These are phyloP conservation scores for Trichoderma orchidacearum DNA, from an alignment of 495 filamentous ascomycete species.

Conservation along the genomic window DNA sequence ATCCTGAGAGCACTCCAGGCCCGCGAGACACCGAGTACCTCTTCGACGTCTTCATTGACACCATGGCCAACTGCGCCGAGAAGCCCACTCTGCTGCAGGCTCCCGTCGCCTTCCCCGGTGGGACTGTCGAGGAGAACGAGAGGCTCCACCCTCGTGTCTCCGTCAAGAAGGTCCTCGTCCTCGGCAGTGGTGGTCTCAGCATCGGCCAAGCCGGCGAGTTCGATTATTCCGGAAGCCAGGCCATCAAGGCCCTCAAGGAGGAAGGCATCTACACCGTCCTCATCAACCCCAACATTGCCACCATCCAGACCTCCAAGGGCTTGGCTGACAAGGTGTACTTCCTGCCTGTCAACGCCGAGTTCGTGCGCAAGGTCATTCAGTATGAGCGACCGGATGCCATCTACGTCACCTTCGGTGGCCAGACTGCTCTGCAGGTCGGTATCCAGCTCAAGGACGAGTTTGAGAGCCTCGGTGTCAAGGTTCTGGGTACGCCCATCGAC, in stretches of 20 bases:
- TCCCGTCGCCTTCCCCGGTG: conserved; percentile 77
- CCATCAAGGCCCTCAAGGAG: conserved; percentile 93
- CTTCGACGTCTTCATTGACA: conserved; percentile 90
- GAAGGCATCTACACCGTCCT: conserved; percentile 88
- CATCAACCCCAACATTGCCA: conserved; percentile 98
- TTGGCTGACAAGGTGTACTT: conserved; percentile 97
- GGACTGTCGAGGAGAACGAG: conserved; percentile 61
- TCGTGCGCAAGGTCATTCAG: conserved; percentile 92
- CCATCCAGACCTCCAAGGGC: conserved; percentile 96
- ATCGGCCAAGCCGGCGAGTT: conserved; percentile 98
- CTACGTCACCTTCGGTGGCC: conserved; percentile 89
- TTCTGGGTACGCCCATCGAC: conserved; percentile 90
- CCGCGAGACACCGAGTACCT: conserved; percentile 94
- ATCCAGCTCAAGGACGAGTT: conserved; percentile 97
- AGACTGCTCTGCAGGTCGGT: conserved; percentile 88
- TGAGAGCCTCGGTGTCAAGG: conserved; percentile 74
- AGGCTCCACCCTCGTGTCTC: conserved; percentile 59
- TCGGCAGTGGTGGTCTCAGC: conserved; percentile 85
- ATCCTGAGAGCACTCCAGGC: conserved; percentile 91
- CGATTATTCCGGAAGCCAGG: conserved; percentile 91
- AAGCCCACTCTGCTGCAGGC: conserved; percentile 47
- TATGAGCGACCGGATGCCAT: conserved; percentile 90
- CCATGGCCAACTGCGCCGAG: conserved; percentile 51
- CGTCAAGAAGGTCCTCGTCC: conserved; percentile 87
- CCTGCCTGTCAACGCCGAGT: conserved; percentile 91